Conservation (phyloP, 176 grass and related monocot genomes). For the Calamus simplicifolius region DNA sequence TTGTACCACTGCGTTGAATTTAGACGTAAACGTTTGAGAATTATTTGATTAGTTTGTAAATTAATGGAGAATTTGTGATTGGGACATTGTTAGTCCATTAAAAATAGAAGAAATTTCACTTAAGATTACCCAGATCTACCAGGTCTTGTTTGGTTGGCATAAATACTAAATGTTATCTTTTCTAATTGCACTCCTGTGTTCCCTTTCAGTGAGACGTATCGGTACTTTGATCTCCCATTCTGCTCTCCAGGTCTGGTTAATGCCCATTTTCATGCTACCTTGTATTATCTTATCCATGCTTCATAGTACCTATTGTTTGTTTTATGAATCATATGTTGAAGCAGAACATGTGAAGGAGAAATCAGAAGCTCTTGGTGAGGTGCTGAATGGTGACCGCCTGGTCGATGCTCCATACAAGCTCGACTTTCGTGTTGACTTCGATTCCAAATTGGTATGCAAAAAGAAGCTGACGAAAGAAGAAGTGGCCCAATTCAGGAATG, state of each 20-base stretch:
- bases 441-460: slow-evolving; percentile 6
- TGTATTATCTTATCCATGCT: not conserved
- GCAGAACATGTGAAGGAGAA: slow-evolving; percentile 6
- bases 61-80: too few species aligned
- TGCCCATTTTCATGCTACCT: not conserved
- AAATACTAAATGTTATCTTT: too few species aligned
- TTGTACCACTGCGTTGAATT: too few species aligned
- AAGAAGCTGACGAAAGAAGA: slow-evolving; percentile 12
- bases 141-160: too few species aligned
- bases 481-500: not conserved
- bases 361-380: slow-evolving; percentile 13
- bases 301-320: not conserved
- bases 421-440: not conserved
- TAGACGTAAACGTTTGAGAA: too few species aligned
- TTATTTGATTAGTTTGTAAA: too few species aligned
- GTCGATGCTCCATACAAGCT: slow-evolving; percentile 19
- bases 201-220: slow-evolving; percentile 14
- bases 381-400: slow-evolving; percentile 10
- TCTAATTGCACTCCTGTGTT: not conserved
- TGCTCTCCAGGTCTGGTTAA: slow-evolving; percentile 12
- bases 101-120: too few species aligned
- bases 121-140: too few species aligned
- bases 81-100: too few species aligned
- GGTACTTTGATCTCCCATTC: slow-evolving; percentile 18
- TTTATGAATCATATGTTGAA: not conserved